These are phyloP conservation scores for Tripterygium wilfordii DNA, from an alignment of 177 flowering plant genomes.

Conservation along the genomic window DNA sequence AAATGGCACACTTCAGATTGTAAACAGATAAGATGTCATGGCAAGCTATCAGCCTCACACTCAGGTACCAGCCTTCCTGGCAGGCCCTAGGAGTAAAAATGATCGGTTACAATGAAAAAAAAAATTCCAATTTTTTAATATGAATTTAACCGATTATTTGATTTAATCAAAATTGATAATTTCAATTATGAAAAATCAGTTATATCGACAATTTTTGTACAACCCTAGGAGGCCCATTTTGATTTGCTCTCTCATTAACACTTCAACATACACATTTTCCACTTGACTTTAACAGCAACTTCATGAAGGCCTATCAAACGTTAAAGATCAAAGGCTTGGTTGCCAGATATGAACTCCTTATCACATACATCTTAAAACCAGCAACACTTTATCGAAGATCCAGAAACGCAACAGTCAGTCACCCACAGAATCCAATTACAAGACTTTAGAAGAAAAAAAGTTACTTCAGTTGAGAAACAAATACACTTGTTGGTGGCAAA, in stretches of 20 bases:
- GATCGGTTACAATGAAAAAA: no score
- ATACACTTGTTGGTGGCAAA: slow-evolving; percentile 12
- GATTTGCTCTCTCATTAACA: no score
- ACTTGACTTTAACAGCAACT: no score
- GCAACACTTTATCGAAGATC: slow-evolving; percentile 10
- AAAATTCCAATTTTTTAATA: neutral
- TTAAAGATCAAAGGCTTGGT: neutral
- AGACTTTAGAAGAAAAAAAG: slow-evolving; percentile 12
- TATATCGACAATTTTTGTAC: neutral
- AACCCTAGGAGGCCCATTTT: no score
- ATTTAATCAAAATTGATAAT: neutral
- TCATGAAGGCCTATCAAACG: no score
- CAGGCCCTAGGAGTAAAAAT: no score
- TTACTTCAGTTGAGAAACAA: slow-evolving; percentile 8
- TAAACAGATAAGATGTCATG: no score
- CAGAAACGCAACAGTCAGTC: slow-evolving; percentile 1
- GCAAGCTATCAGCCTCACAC: no score
- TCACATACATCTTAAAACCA: slow-evolving; percentile 26
- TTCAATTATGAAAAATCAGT: neutral
- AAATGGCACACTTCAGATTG: no score
- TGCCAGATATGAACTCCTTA: slow-evolving; percentile 18
- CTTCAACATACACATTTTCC: no score
- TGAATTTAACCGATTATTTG: neutral
- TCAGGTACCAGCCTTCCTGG: no score
- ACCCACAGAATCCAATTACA: slow-evolving; percentile 21